Percentiles rank a stretch among this genome's conserved stretches.
phyloP scores from a whole-genome alignment of 1,284 basidiomycete genomes.

The Psilocybe mexicana region DNA sequence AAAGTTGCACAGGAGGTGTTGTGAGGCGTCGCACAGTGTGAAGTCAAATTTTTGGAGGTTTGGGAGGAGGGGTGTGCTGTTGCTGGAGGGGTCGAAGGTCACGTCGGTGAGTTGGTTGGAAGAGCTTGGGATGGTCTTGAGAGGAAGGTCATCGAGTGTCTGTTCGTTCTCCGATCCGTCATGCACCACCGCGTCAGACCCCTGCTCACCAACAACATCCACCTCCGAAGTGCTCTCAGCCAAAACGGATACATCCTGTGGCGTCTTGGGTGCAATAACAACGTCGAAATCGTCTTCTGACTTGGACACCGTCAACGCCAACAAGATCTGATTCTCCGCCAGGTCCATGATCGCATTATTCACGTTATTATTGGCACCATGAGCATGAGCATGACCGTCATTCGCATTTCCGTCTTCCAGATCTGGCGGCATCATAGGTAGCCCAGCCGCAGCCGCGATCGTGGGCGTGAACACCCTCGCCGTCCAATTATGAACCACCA shows the following conservation, averaged over 20 bases:
- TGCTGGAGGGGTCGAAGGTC: neutral
- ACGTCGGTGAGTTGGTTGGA: too few relatives aligned
- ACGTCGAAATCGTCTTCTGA: neutral
- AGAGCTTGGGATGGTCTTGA: too few relatives aligned
- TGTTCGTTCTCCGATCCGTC: too few relatives aligned
- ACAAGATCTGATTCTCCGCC: slow-evolving; percentile 24
- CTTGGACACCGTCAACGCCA: slow-evolving; percentile 20
- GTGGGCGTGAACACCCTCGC: slow-evolving; percentile 13
- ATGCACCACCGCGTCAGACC: too few relatives aligned
- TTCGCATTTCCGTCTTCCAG: too few relatives aligned
- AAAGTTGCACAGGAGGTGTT: slow-evolving; percentile 24
- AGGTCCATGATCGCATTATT: neutral
- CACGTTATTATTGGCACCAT: too few relatives aligned
- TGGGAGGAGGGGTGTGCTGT: slow-evolving; percentile 18
- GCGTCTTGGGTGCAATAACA: too few relatives aligned
- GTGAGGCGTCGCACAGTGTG: slow-evolving; percentile 24
- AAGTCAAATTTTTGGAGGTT: slow-evolving; percentile 25
- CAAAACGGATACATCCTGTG: too few relatives aligned
- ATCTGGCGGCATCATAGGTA: neutral
- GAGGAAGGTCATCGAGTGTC: too few relatives aligned
- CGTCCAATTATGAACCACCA: slow-evolving; percentile 26
- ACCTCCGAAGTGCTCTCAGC: too few relatives aligned
- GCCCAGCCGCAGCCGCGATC: neutral
- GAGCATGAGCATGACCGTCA: too few relatives aligned
- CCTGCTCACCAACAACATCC: too few relatives aligned